Evolutionary conservation across 2,329 filamentous ascomycete genomes (phyloP).

Genomic region (Paecilomyces formosus): DNA sequence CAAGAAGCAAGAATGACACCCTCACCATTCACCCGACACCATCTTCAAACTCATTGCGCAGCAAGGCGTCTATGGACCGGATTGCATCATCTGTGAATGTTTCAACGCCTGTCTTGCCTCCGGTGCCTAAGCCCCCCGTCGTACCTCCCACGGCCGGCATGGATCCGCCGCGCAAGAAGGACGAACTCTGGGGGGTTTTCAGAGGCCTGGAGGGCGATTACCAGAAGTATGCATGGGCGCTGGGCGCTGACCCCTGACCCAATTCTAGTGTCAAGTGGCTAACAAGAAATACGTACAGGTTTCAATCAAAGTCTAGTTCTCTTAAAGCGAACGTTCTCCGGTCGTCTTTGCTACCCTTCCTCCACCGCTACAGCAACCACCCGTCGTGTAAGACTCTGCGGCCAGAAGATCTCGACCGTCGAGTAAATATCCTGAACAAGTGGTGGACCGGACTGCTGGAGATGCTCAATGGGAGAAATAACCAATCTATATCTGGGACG

Average conservation of each 20-base stretch:
- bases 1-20: constrained; percentile 26
- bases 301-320: constrained; percentile 64
- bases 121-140: constrained; percentile 38
- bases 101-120: constrained; percentile 40
- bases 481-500: constrained; percentile 72
- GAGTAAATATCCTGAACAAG: constrained; percentile 72
- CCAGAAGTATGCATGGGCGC: constrained; percentile 46
- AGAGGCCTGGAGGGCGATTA: constrained; percentile 61
- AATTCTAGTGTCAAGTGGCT: neutral
- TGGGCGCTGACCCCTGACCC: no score
- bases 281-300: constrained; percentile 35
- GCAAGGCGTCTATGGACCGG: constrained; percentile 40
- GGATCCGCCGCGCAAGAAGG: constrained; percentile 50
- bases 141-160: constrained; percentile 16
- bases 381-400: constrained; percentile 57
- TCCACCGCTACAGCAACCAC: constrained; percentile 62
- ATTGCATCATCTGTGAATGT: constrained; percentile 34
- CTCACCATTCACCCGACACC: constrained; percentile 29
- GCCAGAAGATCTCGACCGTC: constrained; percentile 75
- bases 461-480: constrained; percentile 67
- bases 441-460: constrained; percentile 85
- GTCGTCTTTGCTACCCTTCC: constrained; percentile 64
- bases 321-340: constrained; percentile 72
- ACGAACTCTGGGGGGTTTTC: constrained; percentile 64
- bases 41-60: constrained; percentile 32